Conservation (phyloP, 331 rosid species). For the Saraca asoca region DNA sequence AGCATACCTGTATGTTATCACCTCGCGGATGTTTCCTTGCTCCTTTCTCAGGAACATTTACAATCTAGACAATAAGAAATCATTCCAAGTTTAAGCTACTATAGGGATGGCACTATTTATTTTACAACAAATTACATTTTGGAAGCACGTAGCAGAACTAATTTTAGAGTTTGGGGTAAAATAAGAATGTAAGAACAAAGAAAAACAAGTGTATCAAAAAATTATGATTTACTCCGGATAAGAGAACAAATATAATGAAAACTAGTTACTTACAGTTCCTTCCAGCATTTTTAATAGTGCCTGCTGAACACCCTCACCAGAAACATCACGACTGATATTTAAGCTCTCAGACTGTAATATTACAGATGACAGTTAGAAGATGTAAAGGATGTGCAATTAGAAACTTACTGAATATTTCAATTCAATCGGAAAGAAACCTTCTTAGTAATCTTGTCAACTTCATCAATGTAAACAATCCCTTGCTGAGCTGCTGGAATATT, state of each 20-base stretch:
- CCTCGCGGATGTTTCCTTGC: slow-evolving; percentile 93
- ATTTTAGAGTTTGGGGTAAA: slow-evolving; percentile 11
- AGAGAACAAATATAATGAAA: too few species aligned
- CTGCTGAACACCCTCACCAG: slow-evolving; percentile 99
- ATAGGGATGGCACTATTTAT: slow-evolving; percentile 20
- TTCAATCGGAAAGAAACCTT: slow-evolving; percentile 55
- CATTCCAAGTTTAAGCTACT: slow-evolving; percentile 36
- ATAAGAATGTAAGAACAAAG: slow-evolving; percentile 3
- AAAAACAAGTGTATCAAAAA: not conserved
- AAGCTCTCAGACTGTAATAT: slow-evolving; percentile 81
- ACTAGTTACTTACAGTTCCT: slow-evolving; percentile 81
- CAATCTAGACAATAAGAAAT: slow-evolving; percentile 72
- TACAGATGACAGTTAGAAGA: slow-evolving; percentile 26
- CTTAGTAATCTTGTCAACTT: slow-evolving; percentile 99
- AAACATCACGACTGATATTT: slow-evolving; percentile 93
- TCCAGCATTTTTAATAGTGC: slow-evolving; percentile 97
- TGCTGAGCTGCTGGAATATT: slow-evolving; percentile 99
- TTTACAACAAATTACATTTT: slow-evolving; percentile 10
- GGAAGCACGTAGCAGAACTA: slow-evolving; percentile 6
- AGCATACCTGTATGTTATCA: slow-evolving; percentile 86
- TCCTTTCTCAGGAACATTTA: slow-evolving; percentile 98
- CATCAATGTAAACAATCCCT: slow-evolving; percentile 95
- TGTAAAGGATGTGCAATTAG: slow-evolving; percentile 23
- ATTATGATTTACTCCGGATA: not conserved
- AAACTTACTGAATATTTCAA: not conserved